Base-by-base conservation (phyloP, 208 protist species). In the Trypanosoma conorhini region DNA sequence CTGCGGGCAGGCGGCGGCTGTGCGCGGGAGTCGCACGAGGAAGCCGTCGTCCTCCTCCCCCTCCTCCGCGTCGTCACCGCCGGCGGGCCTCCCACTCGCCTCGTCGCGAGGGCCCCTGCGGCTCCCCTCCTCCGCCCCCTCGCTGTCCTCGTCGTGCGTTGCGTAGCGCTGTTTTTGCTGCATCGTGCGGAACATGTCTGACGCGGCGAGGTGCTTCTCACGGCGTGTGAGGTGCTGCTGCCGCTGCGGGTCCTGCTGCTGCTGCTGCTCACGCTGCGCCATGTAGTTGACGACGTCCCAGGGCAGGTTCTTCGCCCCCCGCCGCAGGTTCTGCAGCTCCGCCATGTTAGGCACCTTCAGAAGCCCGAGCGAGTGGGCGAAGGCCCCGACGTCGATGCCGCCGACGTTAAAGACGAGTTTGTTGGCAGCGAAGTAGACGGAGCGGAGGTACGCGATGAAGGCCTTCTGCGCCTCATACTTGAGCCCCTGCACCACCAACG, bases 391-490 rank as follows among this genome's bases (percentile, higher is more conserved):
- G 62, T 98, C 89, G 42, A 99, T 91, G 8, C 80, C 70, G 0
- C 79, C 64, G 13, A 99, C 79, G 42, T 99, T 82, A 67, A 99
- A 99, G 1, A 99, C 89, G 50, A 96, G 83, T 73, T 99, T 99
- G 85, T 99, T 96, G 9, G 79, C 65, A 50, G 98, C 85, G 66
- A 99, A 93, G 81, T 98, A 94, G 8, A 99, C 77, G 56, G 91
- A 97, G 55, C 98, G 91, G 28, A 99, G 70, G 82, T 99, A 99
- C 10, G 97, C 96, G 35, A 99, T 93, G 75, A 99, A 98, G 9
- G 94, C 95, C 86, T 99, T 99, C 80, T 99, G 97, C 13, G 98
- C 98, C 48, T 99, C 92, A 78, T 98, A 96, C 87, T 99, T 99
- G 22, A 99, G 81, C 0, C 98, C 95, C 30, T 98, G 88, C 46